Percentiles rank a stretch among this genome's conserved stretches.
Evolutionary conservation across 345 rosid genomes (phyloP).

Genomic region (Raphanus sativus): DNA sequence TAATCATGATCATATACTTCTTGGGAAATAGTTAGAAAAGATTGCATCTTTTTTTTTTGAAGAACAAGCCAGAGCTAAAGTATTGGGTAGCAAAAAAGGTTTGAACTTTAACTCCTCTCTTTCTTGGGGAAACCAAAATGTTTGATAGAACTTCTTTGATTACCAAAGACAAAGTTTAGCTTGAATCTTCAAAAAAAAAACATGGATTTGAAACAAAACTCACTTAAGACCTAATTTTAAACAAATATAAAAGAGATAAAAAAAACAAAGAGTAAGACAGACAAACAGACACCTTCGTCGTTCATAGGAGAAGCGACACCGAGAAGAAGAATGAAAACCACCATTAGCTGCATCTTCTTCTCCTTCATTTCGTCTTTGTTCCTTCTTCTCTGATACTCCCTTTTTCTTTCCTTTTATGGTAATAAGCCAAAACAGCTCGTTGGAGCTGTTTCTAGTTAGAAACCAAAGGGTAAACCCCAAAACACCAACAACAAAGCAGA

Average conservation of each 20-base stretch:
- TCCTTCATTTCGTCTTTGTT: background rate
- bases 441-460: background rate
- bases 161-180: too few species aligned
- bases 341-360: slow-evolving; percentile 34
- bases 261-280: background rate
- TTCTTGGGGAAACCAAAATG: slow-evolving; percentile 20
- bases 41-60: background rate
- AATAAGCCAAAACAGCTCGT: slow-evolving; percentile 11
- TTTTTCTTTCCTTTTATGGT: slow-evolving; percentile 9
- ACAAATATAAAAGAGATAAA: background rate
- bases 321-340: slow-evolving; percentile 27
- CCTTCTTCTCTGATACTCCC: background rate
- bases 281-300: slow-evolving; percentile 56
- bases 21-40: slow-evolving; percentile 10
- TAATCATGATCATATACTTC: slow-evolving; percentile 15
- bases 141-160: too few species aligned
- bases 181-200: too few species aligned
- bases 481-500: slow-evolving; percentile 1
- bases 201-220: background rate
- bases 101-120: slow-evolving; percentile 14
- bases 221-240: background rate
- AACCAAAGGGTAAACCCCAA: background rate
- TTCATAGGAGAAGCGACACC: slow-evolving; percentile 48
- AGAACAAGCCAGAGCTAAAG: slow-evolving; percentile 18
- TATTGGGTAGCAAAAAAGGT: slow-evolving; percentile 26